Base-by-base conservation (phyloP, 768 basidiomycete genomes). In the Panellus pusillus region DNA sequence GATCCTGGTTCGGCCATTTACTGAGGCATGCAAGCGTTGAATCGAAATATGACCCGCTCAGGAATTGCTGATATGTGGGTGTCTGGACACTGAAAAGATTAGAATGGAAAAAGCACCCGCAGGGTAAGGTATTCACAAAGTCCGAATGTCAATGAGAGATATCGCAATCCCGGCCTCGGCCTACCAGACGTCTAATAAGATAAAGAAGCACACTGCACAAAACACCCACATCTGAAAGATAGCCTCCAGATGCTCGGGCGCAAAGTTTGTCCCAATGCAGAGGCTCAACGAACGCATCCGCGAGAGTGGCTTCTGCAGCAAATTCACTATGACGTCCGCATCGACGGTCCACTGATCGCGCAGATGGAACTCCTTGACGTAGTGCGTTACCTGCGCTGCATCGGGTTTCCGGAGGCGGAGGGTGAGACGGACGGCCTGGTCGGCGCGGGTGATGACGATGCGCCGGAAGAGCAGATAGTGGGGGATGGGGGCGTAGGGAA, bases 1-100 rank as follows among this genome's bases (percentile, higher is more conserved):
- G 66, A 14, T 55, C 37, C 4, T 65, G 62, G 14, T 68, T 58
- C 4, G 85, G 83, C 88, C 91, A 92, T 27, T 69, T 71, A 4
- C 87, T 77, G 44, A 96, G 71, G 5, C 79, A 78, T 17, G 74
- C 66, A 4, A 94, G 72, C 0, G 81, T 75, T 3, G 82, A 84
- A 65, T 96, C 92, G 61, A 92, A 95, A 68, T 94, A 95, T 37
- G 84, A 80, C 19, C 93, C 93, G 72, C 84, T 86, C 36, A 92
- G 79, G 66, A 95, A 94, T 55, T 89, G 89, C 59, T 85, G 84
- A 66, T 94, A 95, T 1, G 80, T 85, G 1, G 90, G 87, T 65
- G 75, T 81, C 61, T 86, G 79, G 9, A 90, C 85, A 47, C 88
- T 87, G 56, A 9, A 38, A 7, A 38, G 47, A 19, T 31, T 18